phyloP scores from a whole-genome alignment of 1,284 basidiomycete species.

The Moesziomyces globuligerus region DNA sequence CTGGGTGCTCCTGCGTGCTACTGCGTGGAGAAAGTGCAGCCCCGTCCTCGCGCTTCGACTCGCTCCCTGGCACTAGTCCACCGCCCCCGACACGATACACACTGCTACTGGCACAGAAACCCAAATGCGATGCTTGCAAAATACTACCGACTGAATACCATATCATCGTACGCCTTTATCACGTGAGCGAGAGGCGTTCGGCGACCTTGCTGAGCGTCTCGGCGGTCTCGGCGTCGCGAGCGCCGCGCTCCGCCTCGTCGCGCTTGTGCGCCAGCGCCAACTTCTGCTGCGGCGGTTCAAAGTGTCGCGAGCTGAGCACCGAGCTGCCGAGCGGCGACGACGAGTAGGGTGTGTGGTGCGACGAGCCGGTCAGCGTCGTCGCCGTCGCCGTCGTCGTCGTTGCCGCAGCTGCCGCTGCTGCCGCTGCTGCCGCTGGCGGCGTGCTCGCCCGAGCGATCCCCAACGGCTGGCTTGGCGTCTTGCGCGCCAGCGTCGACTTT shows the following conservation, averaged over 20 bases:
- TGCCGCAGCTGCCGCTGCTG: background rate
- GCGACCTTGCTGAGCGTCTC: constrained; percentile 42
- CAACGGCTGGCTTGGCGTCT: constrained; percentile 21
- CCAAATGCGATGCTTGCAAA: background rate
- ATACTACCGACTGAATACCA: background rate
- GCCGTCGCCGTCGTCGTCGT: too few relatives aligned
- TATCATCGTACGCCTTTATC: too few relatives aligned
- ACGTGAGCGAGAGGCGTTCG: constrained; percentile 35
- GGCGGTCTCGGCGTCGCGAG: constrained; percentile 32
- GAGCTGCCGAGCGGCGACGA: constrained; percentile 39
- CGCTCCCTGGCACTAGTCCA: too few relatives aligned
- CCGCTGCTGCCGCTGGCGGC: constrained; percentile 8
- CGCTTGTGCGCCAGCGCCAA: constrained; percentile 9
- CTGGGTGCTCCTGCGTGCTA: too few relatives aligned
- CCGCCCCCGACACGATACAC: too few relatives aligned
- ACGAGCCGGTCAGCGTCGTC: too few relatives aligned
- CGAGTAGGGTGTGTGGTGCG: constrained; percentile 39
- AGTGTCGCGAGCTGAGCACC: constrained; percentile 30
- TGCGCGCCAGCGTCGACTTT: constrained; percentile 36
- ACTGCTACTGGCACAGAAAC: too few relatives aligned
- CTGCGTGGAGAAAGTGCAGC: too few relatives aligned
- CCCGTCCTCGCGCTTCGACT: too few relatives aligned
- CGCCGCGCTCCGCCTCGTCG: constrained; percentile 15
- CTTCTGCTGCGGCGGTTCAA: constrained; percentile 25
- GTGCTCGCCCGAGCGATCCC: constrained; percentile 16